Conservation (phyloP, 129 eudicot species). For the Saussurea involucrata region DNA sequence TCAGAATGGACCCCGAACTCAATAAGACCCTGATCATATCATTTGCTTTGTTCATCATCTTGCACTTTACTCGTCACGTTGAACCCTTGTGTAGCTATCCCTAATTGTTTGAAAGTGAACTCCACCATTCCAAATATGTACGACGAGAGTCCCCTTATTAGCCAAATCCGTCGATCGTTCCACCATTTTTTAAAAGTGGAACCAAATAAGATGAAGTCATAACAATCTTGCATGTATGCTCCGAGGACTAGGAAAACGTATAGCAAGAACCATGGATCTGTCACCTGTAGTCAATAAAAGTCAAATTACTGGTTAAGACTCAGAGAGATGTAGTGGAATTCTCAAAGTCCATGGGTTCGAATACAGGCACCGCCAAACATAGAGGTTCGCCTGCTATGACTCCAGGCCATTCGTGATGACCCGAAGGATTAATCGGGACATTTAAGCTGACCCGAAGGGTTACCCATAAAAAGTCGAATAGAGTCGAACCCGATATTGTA, state of each 20-base stretch:
- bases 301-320: too few relatives aligned
- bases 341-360: not conserved
- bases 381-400: not conserved
- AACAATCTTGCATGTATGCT: conserved; percentile 61
- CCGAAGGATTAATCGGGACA: too few relatives aligned
- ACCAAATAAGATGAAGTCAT: conserved; percentile 42
- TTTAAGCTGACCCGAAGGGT: too few relatives aligned
- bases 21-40: conserved; percentile 64
- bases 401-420: too few relatives aligned
- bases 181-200: conserved; percentile 64
- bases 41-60: conserved; percentile 56
- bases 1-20: conserved; percentile 71
- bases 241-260: conserved; percentile 56
- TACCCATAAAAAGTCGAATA: not conserved
- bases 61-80: conserved; percentile 74
- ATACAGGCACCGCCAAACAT: not conserved
- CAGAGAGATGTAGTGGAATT: not conserved
- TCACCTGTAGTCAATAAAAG: conserved; percentile 30
- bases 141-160: conserved; percentile 51
- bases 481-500: not conserved
- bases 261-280: conserved; percentile 50
- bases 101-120: conserved; percentile 33
- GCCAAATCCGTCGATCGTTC: conserved; percentile 76
- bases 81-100: conserved; percentile 54
- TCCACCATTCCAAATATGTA: conserved; percentile 46